Percentiles rank a stretch among this genome's conserved stretches.
Evolutionary conservation across 2,329 filamentous ascomycete species (phyloP).

Genomic region (Cordyceps tenuipes): DNA sequence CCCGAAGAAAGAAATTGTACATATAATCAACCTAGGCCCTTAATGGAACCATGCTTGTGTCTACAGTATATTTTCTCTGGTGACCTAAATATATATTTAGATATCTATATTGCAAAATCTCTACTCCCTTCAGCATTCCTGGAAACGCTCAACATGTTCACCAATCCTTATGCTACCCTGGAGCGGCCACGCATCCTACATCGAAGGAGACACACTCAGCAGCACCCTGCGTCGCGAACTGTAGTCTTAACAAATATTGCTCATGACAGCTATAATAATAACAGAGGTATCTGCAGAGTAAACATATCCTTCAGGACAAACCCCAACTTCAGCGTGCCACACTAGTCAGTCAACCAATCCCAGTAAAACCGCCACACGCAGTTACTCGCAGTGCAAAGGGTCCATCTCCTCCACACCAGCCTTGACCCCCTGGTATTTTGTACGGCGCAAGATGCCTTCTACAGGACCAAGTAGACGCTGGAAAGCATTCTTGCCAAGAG

Average conservation of each 20-base stretch:
- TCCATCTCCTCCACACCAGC: constrained; percentile 60
- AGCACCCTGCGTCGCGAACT: not conserved
- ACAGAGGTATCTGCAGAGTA: constrained; percentile 13
- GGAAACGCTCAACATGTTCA: no score
- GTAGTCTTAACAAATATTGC: constrained; percentile 6
- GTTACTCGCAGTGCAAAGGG: constrained; percentile 41
- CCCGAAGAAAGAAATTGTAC: not conserved
- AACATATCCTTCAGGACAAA: constrained; percentile 5
- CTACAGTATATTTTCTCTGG: no score
- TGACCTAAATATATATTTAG: no score
- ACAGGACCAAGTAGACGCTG: constrained; percentile 88
- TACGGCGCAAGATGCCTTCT: constrained; percentile 87
- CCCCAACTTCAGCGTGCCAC: not conserved
- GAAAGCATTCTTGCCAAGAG: constrained; percentile 87
- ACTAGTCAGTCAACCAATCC: constrained; percentile 3
- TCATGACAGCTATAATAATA: constrained; percentile 13
- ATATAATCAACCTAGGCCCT: not conserved
- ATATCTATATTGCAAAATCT: no score
- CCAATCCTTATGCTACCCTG: no score
- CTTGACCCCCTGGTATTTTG: constrained; percentile 51
- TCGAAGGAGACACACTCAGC: no score
- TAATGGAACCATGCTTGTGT: no score
- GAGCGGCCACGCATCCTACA: no score
- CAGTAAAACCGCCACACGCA: not conserved
- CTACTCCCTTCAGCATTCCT: not conserved